A percentile compares a stretch with the other conserved stretches of the same genome.
phyloP scores from a whole-genome alignment of 345 rosid genomes.

The Syzygium jambos region DNA sequence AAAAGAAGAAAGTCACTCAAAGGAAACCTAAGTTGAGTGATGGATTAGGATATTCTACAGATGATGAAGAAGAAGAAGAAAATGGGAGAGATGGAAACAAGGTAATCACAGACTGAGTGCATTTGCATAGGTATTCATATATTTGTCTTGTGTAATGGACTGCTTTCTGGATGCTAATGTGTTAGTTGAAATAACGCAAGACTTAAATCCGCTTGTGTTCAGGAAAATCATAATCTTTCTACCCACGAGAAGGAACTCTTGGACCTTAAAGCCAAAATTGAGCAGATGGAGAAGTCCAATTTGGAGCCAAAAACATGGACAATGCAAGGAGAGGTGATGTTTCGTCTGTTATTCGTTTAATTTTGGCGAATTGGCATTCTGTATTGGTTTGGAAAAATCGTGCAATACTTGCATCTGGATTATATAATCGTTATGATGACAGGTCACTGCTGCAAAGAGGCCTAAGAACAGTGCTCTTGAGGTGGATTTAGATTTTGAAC shows the following conservation, averaged over 20 bases:
- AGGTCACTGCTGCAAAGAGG: conserved; percentile 86
- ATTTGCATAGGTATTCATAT: not conserved
- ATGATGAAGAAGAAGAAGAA: conserved; percentile 16
- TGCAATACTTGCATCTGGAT: not conserved
- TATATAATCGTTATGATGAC: conserved; percentile 4
- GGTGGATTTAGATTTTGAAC: conserved; percentile 94
- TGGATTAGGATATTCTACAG: conserved; percentile 24
- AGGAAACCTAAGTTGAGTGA: conserved; percentile 17
- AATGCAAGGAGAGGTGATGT: conserved; percentile 84
- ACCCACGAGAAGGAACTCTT: conserved; percentile 68
- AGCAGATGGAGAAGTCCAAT: conserved; percentile 79
- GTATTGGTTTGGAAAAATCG: not conserved
- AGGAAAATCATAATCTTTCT: conserved; percentile 54
- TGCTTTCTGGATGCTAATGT: not conserved
- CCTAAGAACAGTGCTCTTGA: conserved; percentile 94
- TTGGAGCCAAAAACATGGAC: conserved; percentile 91
- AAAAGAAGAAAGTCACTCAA: conserved; percentile 29
- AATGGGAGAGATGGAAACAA: conserved; percentile 10
- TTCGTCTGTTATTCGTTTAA: not conserved
- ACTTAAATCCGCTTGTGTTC: not conserved
- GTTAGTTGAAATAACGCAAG: not conserved
- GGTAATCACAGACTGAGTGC: conserved; percentile 15
- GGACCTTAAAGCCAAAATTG: conserved; percentile 53
- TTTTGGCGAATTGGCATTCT: not conserved
- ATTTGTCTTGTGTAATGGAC: not conserved